Evolutionary conservation across 2,329 filamentous ascomycete species (phyloP), one percentile per base, ranked within the genome.

Genomic region (Leptosphaerulina australis): DNA sequence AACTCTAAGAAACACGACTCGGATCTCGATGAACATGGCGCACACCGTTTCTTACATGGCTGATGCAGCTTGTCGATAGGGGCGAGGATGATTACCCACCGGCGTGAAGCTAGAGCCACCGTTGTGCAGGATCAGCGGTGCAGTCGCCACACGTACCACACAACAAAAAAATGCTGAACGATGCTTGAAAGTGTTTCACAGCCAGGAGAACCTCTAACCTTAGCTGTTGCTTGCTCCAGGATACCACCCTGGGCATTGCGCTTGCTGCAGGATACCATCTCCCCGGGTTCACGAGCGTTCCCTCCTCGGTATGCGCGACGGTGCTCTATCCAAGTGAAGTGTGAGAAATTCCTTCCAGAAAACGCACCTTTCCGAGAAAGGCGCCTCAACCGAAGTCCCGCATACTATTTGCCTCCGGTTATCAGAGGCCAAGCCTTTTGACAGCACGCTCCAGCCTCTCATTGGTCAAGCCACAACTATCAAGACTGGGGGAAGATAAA

Each of bases 351-450:
- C 50, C 59, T 67, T 67, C 55, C 52, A 64, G 66, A 64, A 67
- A 56, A 59, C 65, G 56, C 57, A 40, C 64, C 56, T 62, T 52
- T 43, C 67, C 67, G 5, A 53, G 63, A 59, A 43, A 33, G 59
- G 67, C 53, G 63, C 53, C 57, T 69, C 64, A 67, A 63, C 69
- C 68, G 69, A 68, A 58, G 60, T 65, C 63, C 63, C 64, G 59
- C 63, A 50, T 55, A 62, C 44, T 60, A n/a, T 64, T 70, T 61
- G 68, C 67, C 68, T 65, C 68, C 62, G 67, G 60, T 69, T 72
- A 71, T 72, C 67, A 66, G 52, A 20, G 36, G 43, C 61, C 54
- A 60, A 53, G 51, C 29, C 33, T 21, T 26, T 37, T 26, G 15
- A 48, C 44, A 41, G 52, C 58, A 60, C 55, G 55, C 58, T 57